Evolutionary conservation across 164 flowering plant genomes (phyloP).

Genomic region (Sextonia rubra): DNA sequence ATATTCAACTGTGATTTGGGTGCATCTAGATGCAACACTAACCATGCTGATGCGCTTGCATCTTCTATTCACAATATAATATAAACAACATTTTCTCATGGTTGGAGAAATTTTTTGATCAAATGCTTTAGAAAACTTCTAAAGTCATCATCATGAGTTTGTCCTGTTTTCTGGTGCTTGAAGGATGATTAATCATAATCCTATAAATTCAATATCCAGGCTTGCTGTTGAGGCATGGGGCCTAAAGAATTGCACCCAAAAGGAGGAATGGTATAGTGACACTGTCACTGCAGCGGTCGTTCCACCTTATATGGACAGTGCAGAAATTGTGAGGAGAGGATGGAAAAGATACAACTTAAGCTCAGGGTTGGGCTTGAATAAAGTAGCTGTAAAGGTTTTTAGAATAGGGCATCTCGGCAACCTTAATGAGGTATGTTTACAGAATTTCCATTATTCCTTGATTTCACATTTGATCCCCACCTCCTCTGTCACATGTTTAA

Average conservation of each 20-base stretch:
- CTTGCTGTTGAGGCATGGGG: constrained; percentile 99
- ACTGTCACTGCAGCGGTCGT: constrained; percentile 94
- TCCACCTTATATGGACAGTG: constrained; percentile 81
- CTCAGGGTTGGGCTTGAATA: constrained; percentile 93
- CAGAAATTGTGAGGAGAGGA: constrained; percentile 77
- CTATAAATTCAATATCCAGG: constrained; percentile 32
- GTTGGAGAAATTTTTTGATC: neutral
- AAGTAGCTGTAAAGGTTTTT: constrained; percentile 95
- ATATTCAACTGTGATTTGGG: neutral
- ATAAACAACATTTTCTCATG: neutral
- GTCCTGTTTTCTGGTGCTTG: neutral
- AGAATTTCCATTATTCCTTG: too few relatives aligned
- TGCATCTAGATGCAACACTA: neutral
- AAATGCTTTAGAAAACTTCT: neutral
- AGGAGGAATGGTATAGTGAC: constrained; percentile 93
- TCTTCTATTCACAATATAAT: neutral
- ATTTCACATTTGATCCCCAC: too few relatives aligned
- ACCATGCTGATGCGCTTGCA: neutral
- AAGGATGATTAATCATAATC: neutral
- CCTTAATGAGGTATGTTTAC: too few relatives aligned
- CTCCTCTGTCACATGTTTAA: too few relatives aligned
- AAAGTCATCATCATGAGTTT: neutral
- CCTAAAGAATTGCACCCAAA: constrained; percentile 87
- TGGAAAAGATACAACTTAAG: constrained; percentile 95
- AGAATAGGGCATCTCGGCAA: constrained; percentile 98